Base-by-base conservation (phyloP, 2,329 filamentous ascomycete species). In the Claviceps paspali region DNA sequence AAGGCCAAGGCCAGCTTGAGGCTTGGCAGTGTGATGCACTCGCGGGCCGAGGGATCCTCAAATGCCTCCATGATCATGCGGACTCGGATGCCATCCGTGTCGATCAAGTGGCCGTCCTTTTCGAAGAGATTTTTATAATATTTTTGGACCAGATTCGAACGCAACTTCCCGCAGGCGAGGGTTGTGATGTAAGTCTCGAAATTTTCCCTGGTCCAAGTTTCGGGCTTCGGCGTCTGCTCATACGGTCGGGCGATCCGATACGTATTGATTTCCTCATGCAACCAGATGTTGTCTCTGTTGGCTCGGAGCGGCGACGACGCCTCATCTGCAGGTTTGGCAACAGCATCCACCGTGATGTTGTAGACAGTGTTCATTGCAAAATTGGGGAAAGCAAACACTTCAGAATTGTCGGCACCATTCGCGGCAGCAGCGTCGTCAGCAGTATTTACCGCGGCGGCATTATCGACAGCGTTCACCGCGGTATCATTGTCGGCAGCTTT, bases 1-100 rank as follows among this genome's bases (percentile, higher is more conserved):
- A 60, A 67, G 0, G 49, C 51, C 28, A 72, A 51, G 4, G 65
- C 65, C 45, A 59, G 50, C 43, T 65, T 67, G 35, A 68, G 51
- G 2, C 61, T 53, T 0, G 56, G 42, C 5, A 51, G 49, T 0
- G 65, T 63, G 12, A 67, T 52, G 32, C 49, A 55, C 2, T 47
- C 33, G 12, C 46, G 48, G 0, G 61, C 50, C 1, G 48, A 43
- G 1, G 54, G 48, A 22, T 65, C 57, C 10, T 54, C 40, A 18
- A 71, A 63, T 0, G 59, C 54, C 2, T 47, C 40, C 23, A 56
- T 44, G 12, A 72, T 52, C 17, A 64, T 54, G 1, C 45, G 38
- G 6, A 64, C 50, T 6, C 62, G 55, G 5, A 59, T 55, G 3
- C 52, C 51, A 41, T 62, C 54, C 33, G 63, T 63, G 31, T 55